Evolutionary conservation across 495 filamentous ascomycete genomes (phyloP), one percentile per base, ranked within the genome.

Genomic region (Talaromyces adpressus): DNA sequence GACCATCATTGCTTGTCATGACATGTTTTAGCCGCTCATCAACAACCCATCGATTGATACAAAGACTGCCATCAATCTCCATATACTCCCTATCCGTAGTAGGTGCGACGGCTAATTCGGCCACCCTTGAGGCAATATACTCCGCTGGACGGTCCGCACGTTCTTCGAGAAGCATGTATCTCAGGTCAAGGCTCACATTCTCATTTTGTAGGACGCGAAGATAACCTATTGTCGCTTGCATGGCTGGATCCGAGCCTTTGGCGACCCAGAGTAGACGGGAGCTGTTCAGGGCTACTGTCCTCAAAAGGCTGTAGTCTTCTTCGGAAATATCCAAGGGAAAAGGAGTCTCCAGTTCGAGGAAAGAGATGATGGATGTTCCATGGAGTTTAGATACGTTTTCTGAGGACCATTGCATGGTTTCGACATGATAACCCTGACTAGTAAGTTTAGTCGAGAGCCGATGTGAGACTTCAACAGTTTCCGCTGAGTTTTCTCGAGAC

Each of bases 321-420:
- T 70, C 54, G 1, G 64, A 65, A 4, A 81, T 56, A 18, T 66
- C 64, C 14, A 70, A 61, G 7, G 81, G 74, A 22, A 78, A 62
- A 1, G 73, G 64, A n/a, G 67, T 63, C 57, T 74, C 68, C 9
- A 74, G 65, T 32, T 82, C 80, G 16, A 67, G 32, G n/a, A 65
- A 30, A 16, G 66, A 56, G 27, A 82, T 65, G 60, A 62, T 72
- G 11, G 58, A 52, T 23, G 6, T 52, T 23, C 49, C 49, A 20
- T 52, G 49, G 22, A 52, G n/a, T 9, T 18, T 9, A 23, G 49
- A 52, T 9, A 6, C n/a, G 22, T 20, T 52, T 20, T 4, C 49
- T 23, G 49, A 23, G 9, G 49, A 52, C 49, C 49, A 52, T 52
- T 18, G 49, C n/a, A 52, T 1, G 49, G 9, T 52, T 6, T 52